Evolutionary conservation across 2,329 filamentous ascomycete genomes (phyloP), one percentile per base, ranked within the genome.

Genomic region (Alternaria rosae): DNA sequence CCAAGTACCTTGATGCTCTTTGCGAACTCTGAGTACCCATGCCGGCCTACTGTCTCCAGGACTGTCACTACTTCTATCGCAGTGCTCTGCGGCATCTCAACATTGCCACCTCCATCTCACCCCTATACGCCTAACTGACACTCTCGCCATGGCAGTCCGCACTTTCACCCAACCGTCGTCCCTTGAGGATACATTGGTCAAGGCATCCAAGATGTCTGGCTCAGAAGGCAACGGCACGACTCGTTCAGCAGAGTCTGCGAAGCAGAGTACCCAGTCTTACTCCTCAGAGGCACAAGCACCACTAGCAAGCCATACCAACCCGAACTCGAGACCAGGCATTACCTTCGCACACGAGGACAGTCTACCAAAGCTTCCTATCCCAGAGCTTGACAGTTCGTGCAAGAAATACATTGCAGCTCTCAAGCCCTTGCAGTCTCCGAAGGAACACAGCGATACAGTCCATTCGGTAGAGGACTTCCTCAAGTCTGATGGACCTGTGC

Each of bases 61-160:
- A 96, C 81, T 96, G 92, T 76, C 92, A 96, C 79, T 96, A 96
- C 83, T 96, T 97, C 83, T 95, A 92, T 84, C 92, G 92, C 85
- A 96, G 90, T 80, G 91, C 92, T 77, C 84, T 97, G 82, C 92
- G 92, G 85, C 90, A 93, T 77, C 84, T 97, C 72, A 94, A 91
- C 76, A 89, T 97, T 73, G 87, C 89, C 82, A 96, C 92, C 72
- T 87, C 84, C 75, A 88, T 97, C 80, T 92, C 91, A 69, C 89
- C 91, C 71, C 84, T 92, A 57, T 93, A 92, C 84, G 86, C 85
- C 81, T 92, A 84, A 72, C 64, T 74, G 72, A 79, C 86, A 78
- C 85, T 83, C 85, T 82, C 59, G 83, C 80, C 66, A 86, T 87
- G 81, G 82, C 87, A 91, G 89, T 89, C 72, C 88, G 89, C 73